Conservation (phyloP, 192 early-diverging fungal genomes). For the Mortierella claussenii region DNA sequence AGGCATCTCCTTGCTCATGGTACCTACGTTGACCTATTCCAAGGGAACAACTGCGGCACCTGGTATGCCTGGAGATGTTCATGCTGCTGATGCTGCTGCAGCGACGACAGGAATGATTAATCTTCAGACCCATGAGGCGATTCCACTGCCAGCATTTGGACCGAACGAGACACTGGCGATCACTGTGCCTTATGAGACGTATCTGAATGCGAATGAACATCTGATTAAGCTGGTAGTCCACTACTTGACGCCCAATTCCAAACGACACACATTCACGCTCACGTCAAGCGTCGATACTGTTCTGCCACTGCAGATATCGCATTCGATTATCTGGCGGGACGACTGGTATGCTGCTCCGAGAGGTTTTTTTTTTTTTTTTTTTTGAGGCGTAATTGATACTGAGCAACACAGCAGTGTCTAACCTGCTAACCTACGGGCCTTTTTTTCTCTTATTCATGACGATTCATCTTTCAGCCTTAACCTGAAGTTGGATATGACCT, state of each 20-base stretch:
- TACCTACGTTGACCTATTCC: constrained; percentile 23
- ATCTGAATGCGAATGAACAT: constrained; percentile 19
- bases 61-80: too few species aligned
- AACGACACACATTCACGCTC: constrained; percentile 53
- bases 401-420: too few species aligned
- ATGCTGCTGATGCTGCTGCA: not conserved
- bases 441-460: not conserved
- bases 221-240: constrained; percentile 24
- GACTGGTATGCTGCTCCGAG: too few species aligned
- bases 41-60: too few species aligned
- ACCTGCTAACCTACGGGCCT: too few species aligned
- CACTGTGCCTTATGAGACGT: constrained; percentile 32
- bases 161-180: constrained; percentile 38
- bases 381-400: not conserved
- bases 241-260: constrained; percentile 42
- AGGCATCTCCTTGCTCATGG: constrained; percentile 23
- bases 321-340: constrained; percentile 63
- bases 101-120: constrained; percentile 13
- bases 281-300: constrained; percentile 62
- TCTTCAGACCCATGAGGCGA: constrained; percentile 24
- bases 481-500: constrained; percentile 58
- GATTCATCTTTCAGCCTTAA: constrained; percentile 50
- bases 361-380: not conserved
- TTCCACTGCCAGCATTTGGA: constrained; percentile 34
- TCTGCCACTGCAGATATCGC: constrained; percentile 62